Evolutionary conservation across 257 asterid species (phyloP).

Genomic region (Jaltomata sinuosa): DNA sequence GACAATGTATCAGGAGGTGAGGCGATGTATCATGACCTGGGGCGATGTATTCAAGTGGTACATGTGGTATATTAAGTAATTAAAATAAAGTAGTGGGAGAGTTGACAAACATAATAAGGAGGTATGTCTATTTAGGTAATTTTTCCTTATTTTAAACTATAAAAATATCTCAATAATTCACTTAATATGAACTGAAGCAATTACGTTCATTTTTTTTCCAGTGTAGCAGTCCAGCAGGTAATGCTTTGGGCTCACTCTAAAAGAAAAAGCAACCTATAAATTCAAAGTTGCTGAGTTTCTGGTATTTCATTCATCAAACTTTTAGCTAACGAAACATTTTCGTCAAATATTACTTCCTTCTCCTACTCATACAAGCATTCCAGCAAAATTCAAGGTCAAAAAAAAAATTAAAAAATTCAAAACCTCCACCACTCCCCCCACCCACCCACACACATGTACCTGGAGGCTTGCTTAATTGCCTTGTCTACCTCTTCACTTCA

Average conservation of each 20-base stretch:
- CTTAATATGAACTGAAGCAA: too few relatives aligned
- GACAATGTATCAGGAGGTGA: too few relatives aligned
- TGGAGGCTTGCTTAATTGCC: slow-evolving; percentile 18
- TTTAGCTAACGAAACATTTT: slow-evolving; percentile 26
- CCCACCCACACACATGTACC: background rate
- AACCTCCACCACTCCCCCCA: background rate
- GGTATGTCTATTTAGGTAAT: too few relatives aligned
- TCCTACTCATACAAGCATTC: background rate
- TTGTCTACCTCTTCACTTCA: slow-evolving; percentile 2
- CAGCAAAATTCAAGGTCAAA: slow-evolving; percentile 6
- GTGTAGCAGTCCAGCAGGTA: background rate
- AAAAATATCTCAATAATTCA: too few relatives aligned
- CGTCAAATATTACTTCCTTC: slow-evolving; percentile 31
- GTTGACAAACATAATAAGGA: too few relatives aligned
- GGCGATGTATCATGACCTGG: too few relatives aligned
- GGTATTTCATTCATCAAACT: slow-evolving; percentile 45
- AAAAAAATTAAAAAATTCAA: background rate
- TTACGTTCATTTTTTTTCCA: background rate
- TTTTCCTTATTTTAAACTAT: too few relatives aligned
- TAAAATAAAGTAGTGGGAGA: too few relatives aligned
- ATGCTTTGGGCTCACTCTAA: background rate
- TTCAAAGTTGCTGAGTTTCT: slow-evolving; percentile 38
- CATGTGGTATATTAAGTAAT: too few relatives aligned
- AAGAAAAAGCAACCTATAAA: background rate
- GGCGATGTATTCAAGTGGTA: too few relatives aligned